These are phyloP conservation scores for Colletotrichum truncatum DNA, from an alignment of 2,329 filamentous ascomycete genomes.

Conservation along the genomic window DNA sequence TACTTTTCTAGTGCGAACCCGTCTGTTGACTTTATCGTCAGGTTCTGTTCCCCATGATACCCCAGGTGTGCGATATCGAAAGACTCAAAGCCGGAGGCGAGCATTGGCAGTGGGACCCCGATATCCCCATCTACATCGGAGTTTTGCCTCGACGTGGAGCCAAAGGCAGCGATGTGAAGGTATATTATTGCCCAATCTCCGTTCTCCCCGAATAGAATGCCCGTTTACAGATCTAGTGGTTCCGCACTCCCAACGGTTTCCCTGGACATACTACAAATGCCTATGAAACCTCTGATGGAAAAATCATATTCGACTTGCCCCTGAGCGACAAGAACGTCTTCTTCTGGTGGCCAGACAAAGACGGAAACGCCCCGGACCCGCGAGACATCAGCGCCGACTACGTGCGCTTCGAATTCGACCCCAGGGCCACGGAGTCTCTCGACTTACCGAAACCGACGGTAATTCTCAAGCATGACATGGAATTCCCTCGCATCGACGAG, in stretches of 20 bases:
- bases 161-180: conserved; percentile 18
- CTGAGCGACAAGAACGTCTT: conserved; percentile 50
- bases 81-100: conserved; percentile 46
- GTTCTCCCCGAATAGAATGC: fast-evolving
- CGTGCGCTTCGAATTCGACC: conserved; percentile 25
- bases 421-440: background rate
- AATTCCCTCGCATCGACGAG: conserved; percentile 25
- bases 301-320: conserved; percentile 44
- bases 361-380: conserved; percentile 44
- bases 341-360: conserved; percentile 49
- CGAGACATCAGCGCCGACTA: conserved; percentile 35
- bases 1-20: background rate
- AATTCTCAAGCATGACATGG: conserved; percentile 19
- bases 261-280: conserved; percentile 47
- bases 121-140: conserved; percentile 18
- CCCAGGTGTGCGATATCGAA: conserved; percentile 16
- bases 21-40: background rate
- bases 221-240: conserved; percentile 41
- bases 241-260: conserved; percentile 44
- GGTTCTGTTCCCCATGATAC: conserved; percentile 17
- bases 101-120: conserved; percentile 47
- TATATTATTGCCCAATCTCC: background rate
- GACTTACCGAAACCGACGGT: conserved; percentile 8
- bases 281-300: conserved; percentile 42
- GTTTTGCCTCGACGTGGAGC: conserved; percentile 15